Base-by-base conservation (phyloP, 768 basidiomycete genomes). In the Kwoniella botswanensis region DNA sequence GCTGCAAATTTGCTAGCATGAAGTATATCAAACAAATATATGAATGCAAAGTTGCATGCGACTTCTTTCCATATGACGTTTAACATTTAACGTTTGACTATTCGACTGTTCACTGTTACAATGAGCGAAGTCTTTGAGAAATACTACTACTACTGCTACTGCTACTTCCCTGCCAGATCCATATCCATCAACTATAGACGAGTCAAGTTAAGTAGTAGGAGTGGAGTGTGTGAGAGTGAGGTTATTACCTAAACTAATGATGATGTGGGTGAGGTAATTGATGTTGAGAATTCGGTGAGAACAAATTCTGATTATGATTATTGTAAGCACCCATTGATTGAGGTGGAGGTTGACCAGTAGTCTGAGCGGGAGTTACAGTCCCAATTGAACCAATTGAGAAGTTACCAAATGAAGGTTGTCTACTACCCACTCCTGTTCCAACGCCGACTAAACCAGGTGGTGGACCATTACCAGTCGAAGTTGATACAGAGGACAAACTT, bases 361-460 rank as follows among this genome's bases (percentile, higher is more conserved):
- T 53, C 56, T 42, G 57, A 58, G 13, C 24, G 13, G 35, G 35
- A 22, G 35, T 26, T 26, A 26, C 26, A 26, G 2, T 61, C 11
- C 41, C 41, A 41, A 29, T 59, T 9, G 26, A 15, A 13, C 42
- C 42, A 5, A 61, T 42, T 7, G 42, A 65, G 42, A 74, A 62
- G 46, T 68, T 68, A 35, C 72, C 72, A 44, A 74, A 74, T 2
- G 72, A 74, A 35, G 72, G 68, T 65, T 70, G 68, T 62, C 72
- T 41, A 42, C 60, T 65, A 35, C 41, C 24, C 26, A 26, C 44
- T 21, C 66, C 66, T 18, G 24, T 17, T 6, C 21, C 57, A 21
- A 15, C 66, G 43, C 55, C 65, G 35, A 54, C 43, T 9, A 61
- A 46, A 42, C 65, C 65, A 29, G 65, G 44, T 21, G 35, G 56